phyloP scores from a whole-genome alignment of 1,284 basidiomycete species.

The Irpex sp. region DNA sequence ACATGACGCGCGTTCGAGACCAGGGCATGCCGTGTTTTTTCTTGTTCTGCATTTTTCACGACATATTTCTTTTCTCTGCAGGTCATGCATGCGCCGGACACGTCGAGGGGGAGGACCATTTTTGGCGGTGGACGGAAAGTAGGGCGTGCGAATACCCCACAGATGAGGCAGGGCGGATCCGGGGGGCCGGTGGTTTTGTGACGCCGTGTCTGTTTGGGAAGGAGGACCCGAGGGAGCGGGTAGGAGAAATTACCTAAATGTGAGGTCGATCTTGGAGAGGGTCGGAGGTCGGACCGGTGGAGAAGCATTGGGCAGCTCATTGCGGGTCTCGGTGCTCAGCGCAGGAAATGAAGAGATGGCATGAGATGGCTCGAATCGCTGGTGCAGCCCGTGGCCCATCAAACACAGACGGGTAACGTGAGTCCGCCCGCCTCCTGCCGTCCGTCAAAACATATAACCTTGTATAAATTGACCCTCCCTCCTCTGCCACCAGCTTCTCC shows the following conservation, averaged over 20 bases:
- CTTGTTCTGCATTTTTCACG: background rate
- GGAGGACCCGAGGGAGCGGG: background rate
- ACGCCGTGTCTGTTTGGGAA: background rate
- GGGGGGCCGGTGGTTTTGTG: slow-evolving; percentile 5
- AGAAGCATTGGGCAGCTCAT: background rate
- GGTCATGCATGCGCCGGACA: no score
- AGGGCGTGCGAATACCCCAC: background rate
- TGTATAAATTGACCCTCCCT: slow-evolving; percentile 21
- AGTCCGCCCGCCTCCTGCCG: background rate
- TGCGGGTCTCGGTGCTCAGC: background rate
- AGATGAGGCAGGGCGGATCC: slow-evolving; percentile 16
- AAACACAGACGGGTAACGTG: background rate
- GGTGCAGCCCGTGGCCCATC: background rate
- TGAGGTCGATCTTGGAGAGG: background rate
- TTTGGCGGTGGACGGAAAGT: background rate
- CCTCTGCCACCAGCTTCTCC: slow-evolving; percentile 17
- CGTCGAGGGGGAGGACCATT: background rate
- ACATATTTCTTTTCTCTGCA: background rate
- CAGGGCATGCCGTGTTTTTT: background rate
- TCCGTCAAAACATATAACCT: slow-evolving; percentile 1
- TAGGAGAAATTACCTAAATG: background rate
- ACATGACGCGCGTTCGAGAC: no score
- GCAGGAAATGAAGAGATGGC: background rate
- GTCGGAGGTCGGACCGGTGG: background rate
- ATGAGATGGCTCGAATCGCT: background rate